phyloP scores from a whole-genome alignment of 305 asterid genomes.

The Vinca major region DNA sequence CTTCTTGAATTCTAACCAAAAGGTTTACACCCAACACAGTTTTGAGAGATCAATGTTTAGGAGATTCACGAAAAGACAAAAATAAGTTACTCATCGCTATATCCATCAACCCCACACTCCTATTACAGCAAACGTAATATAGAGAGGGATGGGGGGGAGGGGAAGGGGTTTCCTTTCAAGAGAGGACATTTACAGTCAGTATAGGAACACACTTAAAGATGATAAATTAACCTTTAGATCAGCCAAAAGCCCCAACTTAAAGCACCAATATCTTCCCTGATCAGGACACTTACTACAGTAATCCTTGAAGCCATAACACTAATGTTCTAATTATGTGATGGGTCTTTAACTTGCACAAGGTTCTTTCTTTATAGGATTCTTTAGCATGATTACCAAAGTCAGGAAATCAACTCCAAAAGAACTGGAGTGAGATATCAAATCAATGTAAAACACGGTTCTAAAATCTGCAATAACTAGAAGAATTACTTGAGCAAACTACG shows the following conservation, averaged over 20 bases:
- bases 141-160: too few species aligned
- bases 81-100: neutral
- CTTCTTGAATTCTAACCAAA: neutral
- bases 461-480: too few species aligned
- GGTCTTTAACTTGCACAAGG: neutral
- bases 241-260: neutral
- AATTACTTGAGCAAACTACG: too few species aligned
- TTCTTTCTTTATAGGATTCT: neutral
- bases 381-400: neutral
- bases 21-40: neutral
- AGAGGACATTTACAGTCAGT: neutral
- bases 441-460: neutral
- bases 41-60: neutral
- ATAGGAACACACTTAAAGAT: neutral
- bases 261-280: neutral
- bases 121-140: neutral
- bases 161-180: neutral
- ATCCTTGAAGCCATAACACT: slow-evolving; percentile 2
- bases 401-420: neutral
- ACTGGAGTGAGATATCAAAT: neutral
- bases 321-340: neutral
- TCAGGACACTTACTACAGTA: neutral
- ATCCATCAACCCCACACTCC: neutral
- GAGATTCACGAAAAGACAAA: neutral
- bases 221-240: neutral